These are phyloP conservation scores for Ogataea dorogensis DNA, from an alignment of 805 yeast species.

Conservation along the genomic window DNA sequence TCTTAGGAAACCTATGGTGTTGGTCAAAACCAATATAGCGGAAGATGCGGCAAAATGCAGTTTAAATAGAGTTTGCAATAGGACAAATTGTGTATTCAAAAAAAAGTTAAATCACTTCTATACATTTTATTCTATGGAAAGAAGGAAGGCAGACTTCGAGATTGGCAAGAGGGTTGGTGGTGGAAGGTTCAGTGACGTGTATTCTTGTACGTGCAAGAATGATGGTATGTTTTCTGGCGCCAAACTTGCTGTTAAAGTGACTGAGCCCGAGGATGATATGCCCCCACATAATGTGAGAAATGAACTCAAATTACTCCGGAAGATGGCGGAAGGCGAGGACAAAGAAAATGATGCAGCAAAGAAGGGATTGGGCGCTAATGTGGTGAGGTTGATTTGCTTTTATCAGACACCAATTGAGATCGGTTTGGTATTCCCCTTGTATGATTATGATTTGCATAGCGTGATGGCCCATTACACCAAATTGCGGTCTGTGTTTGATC, in stretches of 20 bases:
- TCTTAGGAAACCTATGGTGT: no score
- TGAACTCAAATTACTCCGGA: conserved; percentile 42
- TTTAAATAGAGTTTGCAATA: no score
- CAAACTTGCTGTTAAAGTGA: conserved; percentile 45
- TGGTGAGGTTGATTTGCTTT: conserved; percentile 17
- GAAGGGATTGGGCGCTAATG: conserved; percentile 10
- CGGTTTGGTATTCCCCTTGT: conserved; percentile 43
- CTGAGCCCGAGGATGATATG: conserved; percentile 47
- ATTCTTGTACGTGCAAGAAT: conserved; percentile 10
- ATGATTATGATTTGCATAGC: conserved; percentile 35
- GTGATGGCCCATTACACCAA: conserved; percentile 36
- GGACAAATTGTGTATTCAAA: no score
- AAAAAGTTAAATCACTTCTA: not conserved
- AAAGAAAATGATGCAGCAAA: not conserved
- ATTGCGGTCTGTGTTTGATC: conserved; percentile 26
- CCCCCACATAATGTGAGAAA: conserved; percentile 53
- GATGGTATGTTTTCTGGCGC: conserved; percentile 13
- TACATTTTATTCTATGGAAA: conserved; percentile 2
- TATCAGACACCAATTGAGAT: conserved; percentile 32
- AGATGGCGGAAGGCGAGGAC: conserved; percentile 11
- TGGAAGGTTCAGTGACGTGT: conserved; percentile 46
- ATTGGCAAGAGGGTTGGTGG: conserved; percentile 34
- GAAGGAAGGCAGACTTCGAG: conserved; percentile 19
- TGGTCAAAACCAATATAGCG: no score
- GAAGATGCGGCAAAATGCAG: no score